phyloP scores from a whole-genome alignment of 2,329 filamentous ascomycete genomes.

The Alternaria conjuncta region DNA sequence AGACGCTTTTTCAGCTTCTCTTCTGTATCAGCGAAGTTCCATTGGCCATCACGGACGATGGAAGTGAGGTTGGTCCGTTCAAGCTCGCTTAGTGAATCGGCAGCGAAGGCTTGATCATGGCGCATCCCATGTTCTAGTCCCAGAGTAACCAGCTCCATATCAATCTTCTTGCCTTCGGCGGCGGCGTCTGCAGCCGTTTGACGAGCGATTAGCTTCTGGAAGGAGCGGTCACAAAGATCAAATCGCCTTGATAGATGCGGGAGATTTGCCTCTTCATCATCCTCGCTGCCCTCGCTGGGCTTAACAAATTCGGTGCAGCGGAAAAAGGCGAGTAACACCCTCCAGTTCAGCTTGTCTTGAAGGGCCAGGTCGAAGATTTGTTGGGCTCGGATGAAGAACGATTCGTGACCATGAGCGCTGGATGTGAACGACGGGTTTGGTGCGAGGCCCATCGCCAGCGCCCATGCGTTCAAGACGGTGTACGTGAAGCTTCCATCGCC shows the following conservation, averaged over 20 bases:
- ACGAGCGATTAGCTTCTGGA: not conserved
- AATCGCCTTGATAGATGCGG: constrained; percentile 8
- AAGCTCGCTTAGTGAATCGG: not conserved
- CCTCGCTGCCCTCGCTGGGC: not conserved
- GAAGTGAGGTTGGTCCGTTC: not conserved
- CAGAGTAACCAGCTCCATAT: not conserved
- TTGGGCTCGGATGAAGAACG: constrained; percentile 9
- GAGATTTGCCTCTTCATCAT: not conserved
- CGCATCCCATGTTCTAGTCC: not conserved
- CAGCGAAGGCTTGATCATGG: not conserved
- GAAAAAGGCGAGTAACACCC: constrained; percentile 17
- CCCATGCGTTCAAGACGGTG: constrained; percentile 25
- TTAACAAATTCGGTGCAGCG: constrained; percentile 8
- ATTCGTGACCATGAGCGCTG: not conserved
- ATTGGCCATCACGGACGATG: not conserved
- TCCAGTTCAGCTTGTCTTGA: constrained; percentile 12
- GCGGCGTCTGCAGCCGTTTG: not conserved
- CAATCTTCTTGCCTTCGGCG: not conserved
- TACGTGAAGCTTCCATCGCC: not conserved
- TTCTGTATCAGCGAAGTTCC: not conserved
- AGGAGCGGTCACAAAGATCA: constrained; percentile 1
- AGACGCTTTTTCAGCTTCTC: not conserved
- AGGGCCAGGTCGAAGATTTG: constrained; percentile 10
- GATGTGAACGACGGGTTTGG: constrained; percentile 8
- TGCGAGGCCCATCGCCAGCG: constrained; percentile 23